phyloP scores from a whole-genome alignment of 805 yeast species.

The Lachancea lanzarotensis region DNA sequence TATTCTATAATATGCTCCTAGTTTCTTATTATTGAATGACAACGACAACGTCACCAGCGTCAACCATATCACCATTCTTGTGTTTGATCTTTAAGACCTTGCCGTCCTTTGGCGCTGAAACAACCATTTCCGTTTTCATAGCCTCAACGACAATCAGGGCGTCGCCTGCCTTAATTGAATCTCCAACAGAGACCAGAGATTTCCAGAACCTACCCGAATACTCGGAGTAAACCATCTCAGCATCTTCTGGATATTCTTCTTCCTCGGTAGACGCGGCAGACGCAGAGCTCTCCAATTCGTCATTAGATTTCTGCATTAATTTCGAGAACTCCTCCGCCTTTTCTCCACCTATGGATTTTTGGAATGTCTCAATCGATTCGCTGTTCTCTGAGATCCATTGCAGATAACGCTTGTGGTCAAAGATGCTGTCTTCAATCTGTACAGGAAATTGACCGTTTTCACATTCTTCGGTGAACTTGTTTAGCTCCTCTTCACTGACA shows the following conservation, averaged over 20 bases:
- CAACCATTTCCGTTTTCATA: slow-evolving; percentile 97
- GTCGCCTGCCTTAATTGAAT: slow-evolving; percentile 63
- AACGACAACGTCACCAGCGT: slow-evolving; percentile 91
- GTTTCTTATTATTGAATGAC: slow-evolving; percentile 46
- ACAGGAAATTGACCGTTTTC: slow-evolving; percentile 75
- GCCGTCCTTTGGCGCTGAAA: slow-evolving; percentile 63
- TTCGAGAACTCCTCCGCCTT: slow-evolving; percentile 80
- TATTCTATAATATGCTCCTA: background rate
- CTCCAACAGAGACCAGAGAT: slow-evolving; percentile 74
- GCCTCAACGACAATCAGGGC: slow-evolving; percentile 90
- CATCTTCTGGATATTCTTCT: slow-evolving; percentile 66
- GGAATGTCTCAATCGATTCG: slow-evolving; percentile 64
- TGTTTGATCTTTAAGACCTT: slow-evolving; percentile 68
- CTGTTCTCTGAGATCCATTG: slow-evolving; percentile 71
- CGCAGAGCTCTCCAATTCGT: slow-evolving; percentile 56
- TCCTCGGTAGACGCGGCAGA: slow-evolving; percentile 39
- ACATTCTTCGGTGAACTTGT: slow-evolving; percentile 60
- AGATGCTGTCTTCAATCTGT: slow-evolving; percentile 67
- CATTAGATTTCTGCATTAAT: slow-evolving; percentile 73
- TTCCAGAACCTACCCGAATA: slow-evolving; percentile 98
- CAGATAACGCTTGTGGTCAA: slow-evolving; percentile 74
- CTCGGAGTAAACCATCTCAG: slow-evolving; percentile 84
- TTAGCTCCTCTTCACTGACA: slow-evolving; percentile 78
- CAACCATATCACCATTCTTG: slow-evolving; percentile 91
- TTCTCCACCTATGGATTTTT: slow-evolving; percentile 65